Evolutionary conservation across 441 rosid genomes (phyloP).

Genomic region (Arabidopsis hybrid): DNA sequence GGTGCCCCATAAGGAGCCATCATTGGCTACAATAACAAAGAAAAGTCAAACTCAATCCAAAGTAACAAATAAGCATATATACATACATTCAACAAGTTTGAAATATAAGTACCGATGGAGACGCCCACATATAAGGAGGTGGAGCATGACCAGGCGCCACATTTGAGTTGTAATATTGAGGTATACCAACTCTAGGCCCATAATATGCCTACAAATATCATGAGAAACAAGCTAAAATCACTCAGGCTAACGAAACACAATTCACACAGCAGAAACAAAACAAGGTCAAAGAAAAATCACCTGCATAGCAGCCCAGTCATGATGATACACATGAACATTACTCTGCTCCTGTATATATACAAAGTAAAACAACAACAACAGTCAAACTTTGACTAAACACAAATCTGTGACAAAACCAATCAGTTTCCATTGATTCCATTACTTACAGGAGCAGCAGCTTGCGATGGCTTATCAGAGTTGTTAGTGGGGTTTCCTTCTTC

Average conservation of each 20-base stretch:
- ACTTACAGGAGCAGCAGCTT: conserved; percentile 71
- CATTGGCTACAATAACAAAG: conserved; percentile 64
- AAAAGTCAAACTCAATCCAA: conserved; percentile 12
- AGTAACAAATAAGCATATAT: too few species aligned
- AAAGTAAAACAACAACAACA: neutral
- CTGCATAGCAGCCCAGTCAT: conserved; percentile 97
- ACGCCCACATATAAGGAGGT: conserved; percentile 82
- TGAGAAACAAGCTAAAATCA: neutral
- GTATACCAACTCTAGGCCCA: conserved; percentile 77
- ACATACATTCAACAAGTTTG: neutral
- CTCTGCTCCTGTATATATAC: conserved; percentile 63
- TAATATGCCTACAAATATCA: conserved; percentile 69
- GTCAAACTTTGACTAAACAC: neutral
- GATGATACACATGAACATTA: conserved; percentile 77
- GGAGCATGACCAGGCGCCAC: conserved; percentile 79
- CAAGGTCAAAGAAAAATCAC: conserved; percentile 43
- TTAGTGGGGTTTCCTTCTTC: conserved; percentile 76
- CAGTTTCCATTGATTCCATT: conserved; percentile 12
- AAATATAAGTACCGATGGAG: conserved; percentile 67
- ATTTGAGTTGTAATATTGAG: conserved; percentile 81
- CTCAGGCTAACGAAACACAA: neutral
- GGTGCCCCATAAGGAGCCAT: conserved; percentile 86
- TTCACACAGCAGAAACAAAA: neutral
- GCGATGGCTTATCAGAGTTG: conserved; percentile 60
- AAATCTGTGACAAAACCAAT: conserved; percentile 10